Evolutionary conservation across 2,329 filamentous ascomycete genomes (phyloP).

Genomic region (Coniochaeta hoffmannii): DNA sequence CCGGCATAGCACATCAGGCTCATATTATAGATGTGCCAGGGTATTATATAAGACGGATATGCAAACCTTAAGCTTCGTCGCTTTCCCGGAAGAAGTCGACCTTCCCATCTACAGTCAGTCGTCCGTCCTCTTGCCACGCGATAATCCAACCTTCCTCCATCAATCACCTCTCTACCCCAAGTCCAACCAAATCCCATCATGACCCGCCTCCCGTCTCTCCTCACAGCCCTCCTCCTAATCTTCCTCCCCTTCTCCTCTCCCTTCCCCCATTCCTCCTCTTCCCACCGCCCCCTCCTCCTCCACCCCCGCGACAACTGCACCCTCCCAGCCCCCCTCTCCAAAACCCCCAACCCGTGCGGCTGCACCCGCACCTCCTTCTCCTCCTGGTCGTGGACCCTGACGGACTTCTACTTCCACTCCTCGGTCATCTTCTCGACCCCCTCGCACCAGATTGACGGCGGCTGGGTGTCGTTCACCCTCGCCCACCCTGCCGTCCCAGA

Average conservation of each 20-base stretch:
- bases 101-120: no score
- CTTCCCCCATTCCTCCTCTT: neutral
- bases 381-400: conserved; percentile 27
- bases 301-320: no score
- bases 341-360: neutral
- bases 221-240: neutral
- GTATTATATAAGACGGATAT: no score
- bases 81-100: no score
- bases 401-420: conserved; percentile 34
- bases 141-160: no score
- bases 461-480: conserved; percentile 35
- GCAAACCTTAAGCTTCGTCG: no score
- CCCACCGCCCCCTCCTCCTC: neutral
- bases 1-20: neutral
- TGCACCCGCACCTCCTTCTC: conserved; percentile 20
- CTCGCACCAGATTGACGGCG: conserved; percentile 34
- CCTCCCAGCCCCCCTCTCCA: neutral
- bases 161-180: no score
- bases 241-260: neutral
- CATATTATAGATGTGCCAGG: no score
- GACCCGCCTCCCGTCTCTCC: neutral
- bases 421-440: conserved; percentile 35
- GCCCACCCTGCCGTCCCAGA: conserved; percentile 19
- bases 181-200: neutral
- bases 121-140: no score